phyloP scores from a whole-genome alignment of 768 basidiomycete genomes.

The Suillus subalutaceus region DNA sequence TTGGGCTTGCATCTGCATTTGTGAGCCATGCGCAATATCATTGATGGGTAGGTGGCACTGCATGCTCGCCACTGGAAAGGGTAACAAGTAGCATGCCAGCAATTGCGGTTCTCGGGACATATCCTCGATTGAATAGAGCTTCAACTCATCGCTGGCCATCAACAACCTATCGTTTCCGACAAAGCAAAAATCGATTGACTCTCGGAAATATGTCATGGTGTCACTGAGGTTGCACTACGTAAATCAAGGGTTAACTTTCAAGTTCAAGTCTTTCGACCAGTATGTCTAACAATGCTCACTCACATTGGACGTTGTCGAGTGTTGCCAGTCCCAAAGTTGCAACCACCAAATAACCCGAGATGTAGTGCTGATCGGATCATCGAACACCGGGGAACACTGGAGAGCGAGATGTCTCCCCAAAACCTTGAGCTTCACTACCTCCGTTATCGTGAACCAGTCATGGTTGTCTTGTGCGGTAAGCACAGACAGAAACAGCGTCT shows the following conservation, averaged over 20 bases:
- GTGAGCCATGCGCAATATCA: neutral
- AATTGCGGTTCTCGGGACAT: neutral
- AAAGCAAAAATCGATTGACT: slow-evolving; percentile 3
- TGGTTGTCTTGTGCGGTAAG: neutral
- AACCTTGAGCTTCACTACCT: neutral
- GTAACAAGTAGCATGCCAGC: neutral
- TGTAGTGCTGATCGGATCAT: neutral
- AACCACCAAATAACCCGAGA: neutral
- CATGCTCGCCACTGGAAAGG: neutral
- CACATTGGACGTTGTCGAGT: slow-evolving; percentile 5
- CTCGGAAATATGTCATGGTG: neutral
- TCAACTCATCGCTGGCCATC: neutral
- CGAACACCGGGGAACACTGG: neutral
- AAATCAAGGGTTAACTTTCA: neutral
- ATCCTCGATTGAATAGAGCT: neutral
- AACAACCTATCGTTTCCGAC: slow-evolving; percentile 1
- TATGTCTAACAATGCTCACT: neutral
- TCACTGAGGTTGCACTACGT: slow-evolving; percentile 4
- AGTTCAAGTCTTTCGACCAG: neutral
- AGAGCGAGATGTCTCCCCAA: slow-evolving; percentile 6
- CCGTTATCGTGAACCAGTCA: neutral
- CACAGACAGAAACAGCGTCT: neutral
- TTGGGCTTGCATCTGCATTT: neutral
- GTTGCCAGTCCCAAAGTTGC: slow-evolving; percentile 12
- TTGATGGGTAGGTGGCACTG: neutral